Conservation (phyloP, 768 basidiomycete genomes). For the Rhodosporidiobolus odoratus region DNA sequence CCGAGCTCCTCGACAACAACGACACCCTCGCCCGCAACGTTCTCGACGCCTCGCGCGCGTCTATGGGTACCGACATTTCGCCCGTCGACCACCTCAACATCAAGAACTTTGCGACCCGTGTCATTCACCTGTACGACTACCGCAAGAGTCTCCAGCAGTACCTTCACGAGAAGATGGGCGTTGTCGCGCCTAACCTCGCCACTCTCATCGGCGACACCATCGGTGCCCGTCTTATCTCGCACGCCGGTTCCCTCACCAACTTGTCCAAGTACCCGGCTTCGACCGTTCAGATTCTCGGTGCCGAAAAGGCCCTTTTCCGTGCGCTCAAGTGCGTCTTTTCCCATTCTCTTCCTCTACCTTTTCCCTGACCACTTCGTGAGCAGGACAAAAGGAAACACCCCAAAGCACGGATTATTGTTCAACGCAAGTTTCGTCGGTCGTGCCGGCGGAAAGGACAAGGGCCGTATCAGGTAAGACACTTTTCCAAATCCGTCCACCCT, state of each 20-base stretch:
- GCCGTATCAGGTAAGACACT: too few relatives aligned
- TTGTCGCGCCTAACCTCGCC: constrained; percentile 91
- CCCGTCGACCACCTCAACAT: constrained; percentile 97
- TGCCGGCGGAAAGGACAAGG: constrained; percentile 89
- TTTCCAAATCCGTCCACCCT: too few relatives aligned
- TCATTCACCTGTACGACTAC: constrained; percentile 87
- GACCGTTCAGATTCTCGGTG: constrained; percentile 95
- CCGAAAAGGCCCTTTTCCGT: constrained; percentile 95
- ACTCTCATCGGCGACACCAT: constrained; percentile 73
- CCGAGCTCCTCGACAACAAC: constrained; percentile 76
- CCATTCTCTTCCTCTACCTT: too few relatives aligned
- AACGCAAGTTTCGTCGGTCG: constrained; percentile 96
- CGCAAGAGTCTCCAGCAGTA: constrained; percentile 82
- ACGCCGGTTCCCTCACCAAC: constrained; percentile 93
- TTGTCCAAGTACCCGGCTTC: constrained; percentile 96
- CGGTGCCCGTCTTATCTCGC: constrained; percentile 69
- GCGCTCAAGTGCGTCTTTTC: constrained; percentile 60
- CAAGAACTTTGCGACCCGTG: constrained; percentile 78
- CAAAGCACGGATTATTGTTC: constrained; percentile 94
- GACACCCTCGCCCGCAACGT: constrained; percentile 82
- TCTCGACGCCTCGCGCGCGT: constrained; percentile 85
- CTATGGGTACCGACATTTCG: constrained; percentile 85
- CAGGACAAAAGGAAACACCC: constrained; percentile 93
- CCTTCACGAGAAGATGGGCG: constrained; percentile 93
- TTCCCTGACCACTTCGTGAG: too few relatives aligned